Percentiles rank a stretch among this genome's conserved stretches.
These are phyloP conservation scores for Eragrostis nindensis DNA, from an alignment of 176 grass and related monocot genomes.

Conservation along the genomic window DNA sequence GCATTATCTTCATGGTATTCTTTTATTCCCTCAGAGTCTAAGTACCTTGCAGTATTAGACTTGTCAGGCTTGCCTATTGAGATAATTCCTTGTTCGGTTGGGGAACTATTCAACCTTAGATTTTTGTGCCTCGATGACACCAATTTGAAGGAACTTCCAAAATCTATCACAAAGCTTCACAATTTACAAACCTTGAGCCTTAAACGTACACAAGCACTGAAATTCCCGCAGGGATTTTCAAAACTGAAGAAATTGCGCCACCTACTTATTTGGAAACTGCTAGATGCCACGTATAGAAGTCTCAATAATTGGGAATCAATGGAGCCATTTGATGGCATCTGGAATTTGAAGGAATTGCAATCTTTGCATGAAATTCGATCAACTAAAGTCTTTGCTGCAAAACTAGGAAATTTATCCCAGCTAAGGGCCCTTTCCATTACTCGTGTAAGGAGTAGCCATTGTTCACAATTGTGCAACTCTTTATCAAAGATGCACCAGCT, in stretches of 20 bases:
- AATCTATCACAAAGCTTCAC: slow-evolving; percentile 27
- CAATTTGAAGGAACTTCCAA: slow-evolving; percentile 49
- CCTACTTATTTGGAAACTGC: background rate
- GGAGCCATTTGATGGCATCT: slow-evolving; percentile 28
- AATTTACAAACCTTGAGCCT: slow-evolving; percentile 57
- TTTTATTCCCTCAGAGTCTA: slow-evolving; percentile 5
- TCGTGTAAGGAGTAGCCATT: slow-evolving; percentile 34
- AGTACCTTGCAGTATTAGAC: slow-evolving; percentile 44
- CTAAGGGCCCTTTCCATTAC: slow-evolving; percentile 48
- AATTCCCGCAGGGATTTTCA: background rate
- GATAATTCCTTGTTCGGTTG: slow-evolving; percentile 32
- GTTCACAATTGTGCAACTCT: slow-evolving; percentile 31
- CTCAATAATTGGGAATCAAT: background rate
- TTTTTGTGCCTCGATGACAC: slow-evolving; percentile 43
- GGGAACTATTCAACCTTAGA: slow-evolving; percentile 50
- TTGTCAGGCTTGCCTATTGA: slow-evolving; percentile 25
- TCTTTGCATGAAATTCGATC: slow-evolving; percentile 24
- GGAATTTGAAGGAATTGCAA: slow-evolving; percentile 47
- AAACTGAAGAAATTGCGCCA: slow-evolving; percentile 30
- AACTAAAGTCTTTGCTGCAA: slow-evolving; percentile 32
- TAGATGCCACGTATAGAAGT: slow-evolving; percentile 13
- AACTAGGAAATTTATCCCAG: slow-evolving; percentile 40
- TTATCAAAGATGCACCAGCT: slow-evolving; percentile 46
- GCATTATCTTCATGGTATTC: background rate
- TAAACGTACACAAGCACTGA: background rate